Percentiles rank a stretch among this genome's conserved stretches.
phyloP scores from a whole-genome alignment of 1,284 basidiomycete species.

The Volvariella surrecta region DNA sequence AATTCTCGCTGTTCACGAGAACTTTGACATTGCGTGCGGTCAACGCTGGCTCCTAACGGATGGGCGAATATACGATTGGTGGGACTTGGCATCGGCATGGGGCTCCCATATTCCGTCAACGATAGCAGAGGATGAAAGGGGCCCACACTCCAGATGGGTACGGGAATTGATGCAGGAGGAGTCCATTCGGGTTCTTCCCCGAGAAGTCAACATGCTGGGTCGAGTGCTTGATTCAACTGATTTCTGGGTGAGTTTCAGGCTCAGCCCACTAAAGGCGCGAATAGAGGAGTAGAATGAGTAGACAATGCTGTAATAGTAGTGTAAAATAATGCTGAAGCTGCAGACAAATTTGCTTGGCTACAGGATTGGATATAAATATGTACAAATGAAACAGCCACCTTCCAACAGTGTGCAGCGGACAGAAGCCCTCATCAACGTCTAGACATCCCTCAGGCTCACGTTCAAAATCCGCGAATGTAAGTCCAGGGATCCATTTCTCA shows the following conservation, averaged over 20 bases:
- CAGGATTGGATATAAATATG: too few relatives aligned
- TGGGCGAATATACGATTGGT: constrained; percentile 57
- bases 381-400: too few relatives aligned
- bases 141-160: constrained; percentile 37
- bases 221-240: constrained; percentile 50
- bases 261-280: constrained; percentile 25
- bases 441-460: constrained; percentile 24
- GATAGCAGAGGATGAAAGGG: constrained; percentile 5
- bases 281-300: constrained; percentile 15
- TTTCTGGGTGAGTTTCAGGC: constrained; percentile 41
- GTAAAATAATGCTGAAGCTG: too few relatives aligned
- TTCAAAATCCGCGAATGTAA: constrained; percentile 29
- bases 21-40: constrained; percentile 33
- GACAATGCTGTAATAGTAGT: too few relatives aligned
- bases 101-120: constrained; percentile 16
- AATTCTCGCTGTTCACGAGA: constrained; percentile 41
- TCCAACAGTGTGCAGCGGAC: too few relatives aligned
- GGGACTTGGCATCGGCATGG: constrained; percentile 55
- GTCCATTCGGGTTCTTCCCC: constrained; percentile 43
- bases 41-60: constrained; percentile 54
- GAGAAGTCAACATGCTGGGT: constrained; percentile 37
- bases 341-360: too few relatives aligned
- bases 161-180: constrained; percentile 47
- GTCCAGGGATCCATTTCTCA: constrained; percentile 18
- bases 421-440: constrained; percentile 25